Conservation (phyloP, 208 protist genomes). For the Acanthamoeba culbertsoni region DNA sequence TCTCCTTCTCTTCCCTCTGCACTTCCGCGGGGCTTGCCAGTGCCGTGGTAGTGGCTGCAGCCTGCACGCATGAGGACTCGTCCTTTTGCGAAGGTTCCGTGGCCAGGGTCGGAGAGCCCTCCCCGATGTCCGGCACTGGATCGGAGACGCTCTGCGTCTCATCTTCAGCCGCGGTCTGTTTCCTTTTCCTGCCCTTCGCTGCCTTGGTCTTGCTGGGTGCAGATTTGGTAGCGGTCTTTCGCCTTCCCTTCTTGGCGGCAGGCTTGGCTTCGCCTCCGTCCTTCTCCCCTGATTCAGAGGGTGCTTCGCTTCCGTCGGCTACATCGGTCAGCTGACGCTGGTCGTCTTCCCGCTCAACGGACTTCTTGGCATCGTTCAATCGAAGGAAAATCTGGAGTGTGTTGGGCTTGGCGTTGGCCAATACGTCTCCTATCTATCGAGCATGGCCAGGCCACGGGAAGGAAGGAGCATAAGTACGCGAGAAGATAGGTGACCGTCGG, state of each 20-base stretch:
- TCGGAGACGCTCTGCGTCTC: no score
- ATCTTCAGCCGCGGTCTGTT: no score
- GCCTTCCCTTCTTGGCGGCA: not conserved
- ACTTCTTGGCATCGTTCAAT: conserved; percentile 1
- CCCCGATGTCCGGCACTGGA: no score
- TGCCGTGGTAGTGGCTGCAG: not conserved
- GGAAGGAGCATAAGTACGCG: no score
- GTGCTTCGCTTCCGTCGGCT: not conserved
- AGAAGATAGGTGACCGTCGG: not conserved
- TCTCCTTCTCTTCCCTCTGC: not conserved
- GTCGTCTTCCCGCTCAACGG: not conserved
- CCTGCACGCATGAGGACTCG: not conserved
- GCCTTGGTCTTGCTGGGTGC: not conserved
- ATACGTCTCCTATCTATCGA: no score
- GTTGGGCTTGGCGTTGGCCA: no score
- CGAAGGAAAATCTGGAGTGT: conserved; percentile 27
- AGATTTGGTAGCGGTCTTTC: not conserved
- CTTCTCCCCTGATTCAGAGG: no score
- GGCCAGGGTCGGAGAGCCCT: no score
- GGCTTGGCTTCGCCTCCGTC: not conserved
- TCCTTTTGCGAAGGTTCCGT: no score
- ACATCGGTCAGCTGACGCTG: not conserved
- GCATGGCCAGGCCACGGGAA: no score
- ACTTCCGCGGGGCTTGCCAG: not conserved
- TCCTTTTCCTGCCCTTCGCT: not conserved